Base-by-base conservation (phyloP, 768 basidiomycete species). In the Rhizopogon roseolus region DNA sequence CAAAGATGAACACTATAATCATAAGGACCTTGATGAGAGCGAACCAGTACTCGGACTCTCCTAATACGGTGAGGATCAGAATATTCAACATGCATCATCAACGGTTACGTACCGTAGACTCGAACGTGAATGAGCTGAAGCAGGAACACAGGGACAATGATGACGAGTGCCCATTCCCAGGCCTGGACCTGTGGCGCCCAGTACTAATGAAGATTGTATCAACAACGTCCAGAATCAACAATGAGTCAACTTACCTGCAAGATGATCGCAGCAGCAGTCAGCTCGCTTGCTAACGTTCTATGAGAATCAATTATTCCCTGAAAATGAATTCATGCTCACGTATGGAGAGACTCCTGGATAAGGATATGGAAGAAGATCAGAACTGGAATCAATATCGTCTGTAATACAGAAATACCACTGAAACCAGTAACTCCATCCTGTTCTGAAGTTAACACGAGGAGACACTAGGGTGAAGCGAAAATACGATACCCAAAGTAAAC, bases 1-100 rank as follows among this genome's bases (percentile, higher is more conserved):
- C 76, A 51, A 84, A 63, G 58, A 86, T 79, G 71, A 86, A 85
- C 10, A 85, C 58, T 49, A 84, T 57, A 41, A 86, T 80, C 71
- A 84, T 76, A 42, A 80, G 46, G 22, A 87, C 80, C 67, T 87
- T 86, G 61, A 87, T 75, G 59, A 80, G 73, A 7, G 84, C 81
- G 50, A 80, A 75, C 82, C 82, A 85, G 66, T 81, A 82, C 59
- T 80, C 81, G 0, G 79, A 77, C 72, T 85, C 83, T 42, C 81
- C 81, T 80, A 40, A 34, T 34, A 14, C 51, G 11, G 36, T 55
- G 42, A 56, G 25, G 22, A 14, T 36, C 37, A 40, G 34, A 4
- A 49, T 43, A 49, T 17, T 42, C 29, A 1, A 14, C 48, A 27
- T 19, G 25, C 13, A 0, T 40, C n/a, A 19, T 28, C 25, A 9